These are phyloP conservation scores for Nannochloropsis oceanica DNA, from an alignment of 108 stramenopile genomes.

Conservation along the genomic window DNA sequence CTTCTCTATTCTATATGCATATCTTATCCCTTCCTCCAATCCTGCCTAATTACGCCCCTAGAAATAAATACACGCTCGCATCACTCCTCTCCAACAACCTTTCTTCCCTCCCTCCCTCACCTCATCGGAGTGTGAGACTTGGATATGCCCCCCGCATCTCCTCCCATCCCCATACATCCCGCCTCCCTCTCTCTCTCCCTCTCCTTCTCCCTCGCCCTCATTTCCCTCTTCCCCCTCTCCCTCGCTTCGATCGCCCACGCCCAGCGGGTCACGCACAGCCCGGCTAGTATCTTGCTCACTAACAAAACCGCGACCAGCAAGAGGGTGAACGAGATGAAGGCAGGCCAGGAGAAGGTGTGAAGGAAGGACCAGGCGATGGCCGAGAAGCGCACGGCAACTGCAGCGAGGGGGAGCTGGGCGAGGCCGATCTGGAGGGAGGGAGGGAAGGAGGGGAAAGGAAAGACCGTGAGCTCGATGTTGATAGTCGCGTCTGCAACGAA, in stretches of 20 bases:
- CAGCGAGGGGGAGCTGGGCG: constrained; percentile 2
- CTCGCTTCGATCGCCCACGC: neutral
- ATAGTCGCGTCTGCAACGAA: neutral
- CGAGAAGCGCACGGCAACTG: neutral
- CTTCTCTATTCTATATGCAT: neutral
- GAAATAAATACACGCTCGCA: neutral
- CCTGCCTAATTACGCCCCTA: no score
- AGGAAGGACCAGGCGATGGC: neutral
- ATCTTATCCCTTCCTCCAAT: no score
- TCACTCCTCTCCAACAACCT: neutral
- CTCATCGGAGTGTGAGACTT: neutral
- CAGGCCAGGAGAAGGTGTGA: neutral
- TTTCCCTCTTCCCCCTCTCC: neutral
- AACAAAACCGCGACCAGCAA: neutral
- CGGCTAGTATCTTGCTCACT: neutral
- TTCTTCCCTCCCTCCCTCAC: neutral
- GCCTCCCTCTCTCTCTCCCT: neutral
- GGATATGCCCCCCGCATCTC: neutral
- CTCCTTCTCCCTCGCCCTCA: neutral
- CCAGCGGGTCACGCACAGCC: neutral
- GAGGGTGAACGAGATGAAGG: neutral
- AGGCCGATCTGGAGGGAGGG: neutral
- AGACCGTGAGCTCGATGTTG: neutral
- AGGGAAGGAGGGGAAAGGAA: neutral
- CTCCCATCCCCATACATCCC: neutral